Conservation (phyloP, 768 basidiomycete genomes). For the Leccinum obscurum region DNA sequence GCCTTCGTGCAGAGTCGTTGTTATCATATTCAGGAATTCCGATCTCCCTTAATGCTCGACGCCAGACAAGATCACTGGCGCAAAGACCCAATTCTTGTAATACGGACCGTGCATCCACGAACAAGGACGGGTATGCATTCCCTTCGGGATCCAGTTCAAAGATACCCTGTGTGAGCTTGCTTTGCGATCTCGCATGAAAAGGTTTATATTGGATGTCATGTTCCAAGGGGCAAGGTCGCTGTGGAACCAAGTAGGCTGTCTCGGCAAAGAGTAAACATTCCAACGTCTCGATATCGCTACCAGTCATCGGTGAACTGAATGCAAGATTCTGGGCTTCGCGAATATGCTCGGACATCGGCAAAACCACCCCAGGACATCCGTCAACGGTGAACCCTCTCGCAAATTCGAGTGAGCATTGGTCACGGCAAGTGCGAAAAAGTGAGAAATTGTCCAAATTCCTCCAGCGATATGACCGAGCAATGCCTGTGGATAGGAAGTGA, state of each 20-base stretch:
- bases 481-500: constrained; percentile 30
- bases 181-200: constrained; percentile 34
- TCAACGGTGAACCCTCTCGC: constrained; percentile 40
- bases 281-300: constrained; percentile 37
- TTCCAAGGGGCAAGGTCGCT: constrained; percentile 47
- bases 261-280: constrained; percentile 42
- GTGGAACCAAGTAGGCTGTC: constrained; percentile 38
- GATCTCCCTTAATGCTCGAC: constrained; percentile 46
- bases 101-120: constrained; percentile 47
- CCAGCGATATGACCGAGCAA: constrained; percentile 40
- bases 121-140: constrained; percentile 40
- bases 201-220: constrained; percentile 55
- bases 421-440: constrained; percentile 47
- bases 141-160: constrained; percentile 44
- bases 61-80: constrained; percentile 72
- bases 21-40: constrained; percentile 36
- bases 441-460: constrained; percentile 42
- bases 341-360: constrained; percentile 38
- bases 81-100: constrained; percentile 62
- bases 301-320: constrained; percentile 30
- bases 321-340: constrained; percentile 46
- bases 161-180: constrained; percentile 48
- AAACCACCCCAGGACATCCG: constrained; percentile 47
- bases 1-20: constrained; percentile 32
- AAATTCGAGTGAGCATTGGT: constrained; percentile 40